These are phyloP conservation scores for Erythrophleum fordii DNA, from an alignment of 306 rosid species.

Conservation along the genomic window DNA sequence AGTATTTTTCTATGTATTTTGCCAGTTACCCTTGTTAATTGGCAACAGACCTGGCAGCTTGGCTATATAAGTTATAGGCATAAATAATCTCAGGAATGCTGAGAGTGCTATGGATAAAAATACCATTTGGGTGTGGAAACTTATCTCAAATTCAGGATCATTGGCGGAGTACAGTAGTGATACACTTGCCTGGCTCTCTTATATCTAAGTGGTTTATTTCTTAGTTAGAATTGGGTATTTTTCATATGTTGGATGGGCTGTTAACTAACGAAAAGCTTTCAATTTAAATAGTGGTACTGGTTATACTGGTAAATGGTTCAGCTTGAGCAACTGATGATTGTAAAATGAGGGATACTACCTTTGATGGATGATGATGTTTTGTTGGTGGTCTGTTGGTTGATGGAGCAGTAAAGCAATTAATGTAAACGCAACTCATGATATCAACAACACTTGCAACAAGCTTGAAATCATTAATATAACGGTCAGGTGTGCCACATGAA, in stretches of 20 bases:
- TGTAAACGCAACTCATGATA: not conserved
- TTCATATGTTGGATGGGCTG: not conserved
- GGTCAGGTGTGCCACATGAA: not conserved
- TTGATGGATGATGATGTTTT: not conserved
- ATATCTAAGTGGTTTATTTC: not conserved
- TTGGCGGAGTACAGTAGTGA: not conserved
- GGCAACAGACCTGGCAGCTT: not conserved
- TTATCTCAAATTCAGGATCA: not conserved
- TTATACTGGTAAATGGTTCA: not conserved
- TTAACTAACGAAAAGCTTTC: not conserved
- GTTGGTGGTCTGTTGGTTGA: not conserved
- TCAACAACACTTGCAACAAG: not conserved
- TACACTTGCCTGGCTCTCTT: conserved; percentile 1
- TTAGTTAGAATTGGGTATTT: conserved; percentile 9
- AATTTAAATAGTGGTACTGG: not conserved
- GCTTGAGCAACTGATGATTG: not conserved
- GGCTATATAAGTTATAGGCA: not conserved
- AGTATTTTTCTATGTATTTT: not conserved
- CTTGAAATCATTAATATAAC: not conserved
- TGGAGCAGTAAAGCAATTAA: not conserved
- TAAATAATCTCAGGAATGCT: not conserved
- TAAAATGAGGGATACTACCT: not conserved
- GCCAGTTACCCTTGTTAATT: not conserved
- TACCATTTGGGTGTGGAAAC: not conserved
- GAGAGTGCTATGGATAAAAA: not conserved